phyloP scores from a whole-genome alignment of 345 rosid genomes.

The Passiflora organensis region DNA sequence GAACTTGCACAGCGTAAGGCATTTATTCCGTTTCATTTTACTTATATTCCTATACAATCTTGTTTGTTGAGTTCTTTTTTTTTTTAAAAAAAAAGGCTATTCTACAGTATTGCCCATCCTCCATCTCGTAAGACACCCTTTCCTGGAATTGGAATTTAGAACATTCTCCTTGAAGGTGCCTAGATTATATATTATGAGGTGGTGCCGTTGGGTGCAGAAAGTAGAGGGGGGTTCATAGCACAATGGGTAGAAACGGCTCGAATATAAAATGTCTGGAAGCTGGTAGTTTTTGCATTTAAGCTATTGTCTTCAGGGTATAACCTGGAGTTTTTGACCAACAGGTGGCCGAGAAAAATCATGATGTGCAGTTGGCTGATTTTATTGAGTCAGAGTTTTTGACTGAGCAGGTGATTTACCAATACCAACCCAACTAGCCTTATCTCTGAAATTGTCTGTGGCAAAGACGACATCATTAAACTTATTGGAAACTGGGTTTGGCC shows the following conservation, averaged over 20 bases:
- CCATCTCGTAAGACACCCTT: too few species aligned
- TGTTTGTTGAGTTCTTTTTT: neutral
- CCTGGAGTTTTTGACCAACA: conserved; percentile 2
- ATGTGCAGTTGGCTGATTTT: conserved; percentile 23
- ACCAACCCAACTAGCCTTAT: neutral
- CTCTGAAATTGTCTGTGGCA: neutral
- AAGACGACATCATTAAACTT: neutral
- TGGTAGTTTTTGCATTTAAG: too few species aligned
- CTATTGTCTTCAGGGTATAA: neutral
- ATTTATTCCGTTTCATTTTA: neutral
- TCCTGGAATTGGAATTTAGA: neutral
- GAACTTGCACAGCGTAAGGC: conserved; percentile 19
- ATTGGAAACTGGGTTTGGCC: neutral
- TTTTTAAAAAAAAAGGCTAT: too few species aligned
- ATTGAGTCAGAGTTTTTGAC: conserved; percentile 20
- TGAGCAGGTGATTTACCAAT: conserved; percentile 22
- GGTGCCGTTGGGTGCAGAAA: too few species aligned
- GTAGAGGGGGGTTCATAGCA: too few species aligned
- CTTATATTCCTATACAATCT: neutral
- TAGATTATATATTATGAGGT: too few species aligned
- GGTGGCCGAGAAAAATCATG: conserved; percentile 17
- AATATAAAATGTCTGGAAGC: too few species aligned
- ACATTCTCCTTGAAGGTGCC: neutral
- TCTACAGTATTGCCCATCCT: too few species aligned
- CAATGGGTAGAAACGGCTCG: neutral